A percentile compares a stretch with the other conserved stretches of the same genome.
phyloP scores from a whole-genome alignment of 768 basidiomycete genomes.

The Cystofilobasidium bisporidii region DNA sequence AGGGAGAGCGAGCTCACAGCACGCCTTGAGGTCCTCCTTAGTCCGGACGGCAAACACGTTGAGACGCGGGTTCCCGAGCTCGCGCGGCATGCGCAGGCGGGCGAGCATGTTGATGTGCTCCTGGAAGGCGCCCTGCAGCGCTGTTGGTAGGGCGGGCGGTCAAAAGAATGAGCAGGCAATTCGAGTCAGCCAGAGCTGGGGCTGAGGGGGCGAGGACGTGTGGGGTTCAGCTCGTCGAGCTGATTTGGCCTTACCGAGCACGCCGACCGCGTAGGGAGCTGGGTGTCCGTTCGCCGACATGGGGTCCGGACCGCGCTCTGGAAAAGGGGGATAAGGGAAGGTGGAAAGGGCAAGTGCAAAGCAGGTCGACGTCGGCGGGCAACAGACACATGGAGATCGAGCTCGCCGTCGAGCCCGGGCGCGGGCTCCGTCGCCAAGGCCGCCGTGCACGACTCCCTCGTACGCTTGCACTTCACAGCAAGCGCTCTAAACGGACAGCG shows the following conservation, averaged over 20 bases:
- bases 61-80: slow-evolving; percentile 2
- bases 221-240: not conserved
- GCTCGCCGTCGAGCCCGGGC: no score
- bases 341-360: not conserved
- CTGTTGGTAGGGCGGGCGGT: not conserved
- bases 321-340: no score
- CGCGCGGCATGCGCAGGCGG: slow-evolving; percentile 12
- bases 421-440: no score
- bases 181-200: no score
- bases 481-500: no score
- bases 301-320: not conserved
- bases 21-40: slow-evolving; percentile 21
- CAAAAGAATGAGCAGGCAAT: no score
- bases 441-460: no score
- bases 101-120: slow-evolving; percentile 26
- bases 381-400: not conserved
- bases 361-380: not conserved
- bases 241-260: slow-evolving; percentile 10
- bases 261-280: slow-evolving; percentile 20
- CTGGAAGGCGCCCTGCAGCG: slow-evolving; percentile 27
- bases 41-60: slow-evolving; percentile 18
- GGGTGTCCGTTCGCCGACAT: not conserved
- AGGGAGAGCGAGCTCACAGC: slow-evolving; percentile 3
- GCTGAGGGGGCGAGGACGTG: no score
- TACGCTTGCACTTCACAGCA: no score